Evolutionary conservation across 1,139 yeast species (phyloP), one percentile per base, ranked within the genome.

Genomic region (Blastobotrys proliferans): DNA sequence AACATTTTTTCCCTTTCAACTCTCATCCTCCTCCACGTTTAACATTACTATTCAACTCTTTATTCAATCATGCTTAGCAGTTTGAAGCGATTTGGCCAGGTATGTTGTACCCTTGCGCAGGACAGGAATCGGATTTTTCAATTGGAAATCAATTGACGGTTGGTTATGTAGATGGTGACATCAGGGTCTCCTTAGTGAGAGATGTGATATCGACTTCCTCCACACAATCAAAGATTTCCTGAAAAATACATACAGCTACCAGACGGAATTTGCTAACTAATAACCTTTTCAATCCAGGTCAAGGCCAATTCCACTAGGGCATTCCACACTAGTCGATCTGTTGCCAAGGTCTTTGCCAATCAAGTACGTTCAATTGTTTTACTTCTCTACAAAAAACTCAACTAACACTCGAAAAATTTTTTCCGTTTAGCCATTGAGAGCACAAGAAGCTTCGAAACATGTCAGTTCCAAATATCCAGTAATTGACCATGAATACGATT

Each of bases 401-500:
- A n/a, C n/a, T n/a, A n/a, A n/a, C n/a, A n/a, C n/a, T n/a, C n/a
- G n/a, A n/a, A n/a, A n/a, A n/a, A n/a, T n/a, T n/a, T n/a, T n/a
- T n/a, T n/a, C n/a, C n/a, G n/a, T n/a, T n/a, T n/a, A n/a, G n/a
- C n/a, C n/a, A n/a, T n/a, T n/a, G n/a, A n/a, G n/a, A n/a, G n/a
- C n/a, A n/a, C n/a, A n/a, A n/a, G 69, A 66, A 45, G 71, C 70
- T 30, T 53, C 64, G 29, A 54, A 62, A 45, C 65, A 64, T 45
- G 55, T 63, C 40, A 51, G 64, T 50, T 83, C 81, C 57, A 85
- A 87, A 64, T 90, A 90, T 70, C 94, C 88, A 61, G 83, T 92
- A 52, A 81, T 90, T 55, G 71, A 92, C 70, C 98, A 92, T 68
- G 97, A 92, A 68, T 92, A 92, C 70, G 98, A 92, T 70, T 88